Conservation (phyloP, 768 basidiomycete genomes). For the Pholiota molesta region DNA sequence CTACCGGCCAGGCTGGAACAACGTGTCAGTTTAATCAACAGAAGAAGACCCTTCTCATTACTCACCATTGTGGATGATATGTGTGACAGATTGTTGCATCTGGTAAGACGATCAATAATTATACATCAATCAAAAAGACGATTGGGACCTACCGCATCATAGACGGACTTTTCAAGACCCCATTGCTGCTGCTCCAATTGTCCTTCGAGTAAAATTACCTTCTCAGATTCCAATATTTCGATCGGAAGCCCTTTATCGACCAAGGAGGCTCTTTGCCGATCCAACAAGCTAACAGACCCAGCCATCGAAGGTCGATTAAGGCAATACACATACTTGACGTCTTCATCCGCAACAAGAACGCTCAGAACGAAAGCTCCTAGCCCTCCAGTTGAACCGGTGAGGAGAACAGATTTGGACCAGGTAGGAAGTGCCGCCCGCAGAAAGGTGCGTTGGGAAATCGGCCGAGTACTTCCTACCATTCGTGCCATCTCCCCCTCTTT, state of each 20-base stretch:
- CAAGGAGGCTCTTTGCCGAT: not conserved
- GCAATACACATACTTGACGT: not conserved
- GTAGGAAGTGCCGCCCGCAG: not conserved
- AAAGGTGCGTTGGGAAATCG: not conserved
- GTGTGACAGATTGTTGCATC: conserved; percentile 10
- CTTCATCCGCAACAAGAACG: not conserved
- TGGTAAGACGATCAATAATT: not conserved
- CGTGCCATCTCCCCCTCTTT: conserved; percentile 1
- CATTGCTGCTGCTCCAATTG: not conserved
- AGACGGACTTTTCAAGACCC: conserved; percentile 1
- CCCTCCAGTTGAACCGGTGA: conserved; percentile 15
- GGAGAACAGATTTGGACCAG: not conserved
- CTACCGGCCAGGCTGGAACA: conserved; percentile 46
- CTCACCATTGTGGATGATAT: conserved; percentile 16
- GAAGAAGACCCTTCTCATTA: not conserved
- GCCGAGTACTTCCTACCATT: conserved; percentile 9
- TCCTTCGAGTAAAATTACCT: not conserved
- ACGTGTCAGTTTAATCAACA: not conserved
- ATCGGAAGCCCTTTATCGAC: not conserved
- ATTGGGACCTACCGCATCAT: conserved; percentile 1
- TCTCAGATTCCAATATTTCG: not conserved
- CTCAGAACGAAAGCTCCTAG: conserved; percentile 3
- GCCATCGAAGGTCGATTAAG: not conserved
- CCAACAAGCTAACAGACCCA: not conserved
- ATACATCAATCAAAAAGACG: not conserved